Conservation (phyloP, 305 asterid species). For the Fraxinus dipetala region DNA sequence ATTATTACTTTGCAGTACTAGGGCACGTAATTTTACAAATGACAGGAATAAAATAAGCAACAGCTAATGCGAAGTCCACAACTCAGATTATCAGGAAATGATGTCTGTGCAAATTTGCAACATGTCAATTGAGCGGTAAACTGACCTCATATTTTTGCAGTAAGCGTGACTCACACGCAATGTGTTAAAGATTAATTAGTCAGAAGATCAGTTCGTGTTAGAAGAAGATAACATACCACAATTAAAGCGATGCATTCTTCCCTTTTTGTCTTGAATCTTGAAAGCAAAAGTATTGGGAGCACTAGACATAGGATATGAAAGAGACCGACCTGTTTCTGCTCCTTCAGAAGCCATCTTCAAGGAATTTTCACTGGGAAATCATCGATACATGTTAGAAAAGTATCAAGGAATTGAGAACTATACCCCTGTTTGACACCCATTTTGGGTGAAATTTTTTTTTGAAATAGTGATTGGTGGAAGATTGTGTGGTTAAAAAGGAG, state of each 20-base stretch:
- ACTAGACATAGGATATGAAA: conserved; percentile 52
- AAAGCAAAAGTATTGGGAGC: conserved; percentile 60
- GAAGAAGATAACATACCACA: conserved; percentile 52
- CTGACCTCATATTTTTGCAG: background rate
- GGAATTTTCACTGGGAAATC: conserved; percentile 64
- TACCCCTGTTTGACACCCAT: no score
- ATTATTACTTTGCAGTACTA: background rate
- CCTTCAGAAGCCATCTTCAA: conserved; percentile 82
- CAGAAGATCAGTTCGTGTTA: background rate
- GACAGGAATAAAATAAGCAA: background rate
- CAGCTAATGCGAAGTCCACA: background rate
- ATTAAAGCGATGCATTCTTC: conserved; percentile 87
- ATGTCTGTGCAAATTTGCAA: background rate
- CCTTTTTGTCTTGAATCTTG: conserved; percentile 83
- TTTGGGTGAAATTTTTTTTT: no score
- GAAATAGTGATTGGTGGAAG: no score
- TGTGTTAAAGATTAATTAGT: background rate
- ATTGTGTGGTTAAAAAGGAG: no score
- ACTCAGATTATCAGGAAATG: background rate
- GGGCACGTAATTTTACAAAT: background rate
- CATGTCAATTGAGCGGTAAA: background rate
- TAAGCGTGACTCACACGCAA: background rate
- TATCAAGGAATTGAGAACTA: conserved; percentile 1
- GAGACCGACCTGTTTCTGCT: conserved; percentile 60
- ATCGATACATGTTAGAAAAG: conserved; percentile 29